phyloP scores from a whole-genome alignment of 2,329 filamentous ascomycete genomes.

The Teratosphaeria gauchensis region DNA sequence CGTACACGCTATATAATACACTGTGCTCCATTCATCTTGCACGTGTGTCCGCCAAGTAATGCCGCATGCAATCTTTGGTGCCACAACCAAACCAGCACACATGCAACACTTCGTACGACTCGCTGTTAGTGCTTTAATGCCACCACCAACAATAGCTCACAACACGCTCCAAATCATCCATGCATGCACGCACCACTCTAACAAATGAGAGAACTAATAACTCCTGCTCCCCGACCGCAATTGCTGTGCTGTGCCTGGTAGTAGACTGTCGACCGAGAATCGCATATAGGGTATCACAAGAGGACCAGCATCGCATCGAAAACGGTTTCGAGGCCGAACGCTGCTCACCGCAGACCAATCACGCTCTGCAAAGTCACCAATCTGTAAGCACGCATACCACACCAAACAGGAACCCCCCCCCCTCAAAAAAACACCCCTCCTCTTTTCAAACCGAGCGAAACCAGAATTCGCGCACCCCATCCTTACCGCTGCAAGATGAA shows the following conservation, averaged over 20 bases:
- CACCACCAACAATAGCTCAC: not conserved
- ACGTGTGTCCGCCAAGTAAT: not conserved
- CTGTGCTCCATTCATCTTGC: not conserved
- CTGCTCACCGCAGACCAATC: constrained; percentile 20
- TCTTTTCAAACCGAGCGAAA: no score
- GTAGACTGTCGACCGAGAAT: not conserved
- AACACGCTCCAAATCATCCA: not conserved
- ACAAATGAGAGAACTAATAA: not conserved
- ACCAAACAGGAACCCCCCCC: no score
- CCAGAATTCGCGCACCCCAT: not conserved
- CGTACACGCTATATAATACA: not conserved
- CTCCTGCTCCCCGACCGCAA: not conserved
- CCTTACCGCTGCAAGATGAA: not conserved
- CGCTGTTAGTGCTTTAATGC: not conserved
- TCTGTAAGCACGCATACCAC: not conserved
- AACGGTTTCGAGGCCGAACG: not conserved
- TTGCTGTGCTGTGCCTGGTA: not conserved
- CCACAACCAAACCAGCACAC: no score
- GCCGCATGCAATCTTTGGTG: no score
- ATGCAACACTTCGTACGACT: not conserved
- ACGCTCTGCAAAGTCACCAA: constrained; percentile 15
- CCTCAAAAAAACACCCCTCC: no score
- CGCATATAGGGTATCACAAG: not conserved
- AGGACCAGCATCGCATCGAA: not conserved
- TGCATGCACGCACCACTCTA: not conserved